Evolutionary conservation across 192 early-diverging fungal genomes (phyloP), one percentile per base, ranked within the genome.

Genomic region (Chytriomyces sp.): DNA sequence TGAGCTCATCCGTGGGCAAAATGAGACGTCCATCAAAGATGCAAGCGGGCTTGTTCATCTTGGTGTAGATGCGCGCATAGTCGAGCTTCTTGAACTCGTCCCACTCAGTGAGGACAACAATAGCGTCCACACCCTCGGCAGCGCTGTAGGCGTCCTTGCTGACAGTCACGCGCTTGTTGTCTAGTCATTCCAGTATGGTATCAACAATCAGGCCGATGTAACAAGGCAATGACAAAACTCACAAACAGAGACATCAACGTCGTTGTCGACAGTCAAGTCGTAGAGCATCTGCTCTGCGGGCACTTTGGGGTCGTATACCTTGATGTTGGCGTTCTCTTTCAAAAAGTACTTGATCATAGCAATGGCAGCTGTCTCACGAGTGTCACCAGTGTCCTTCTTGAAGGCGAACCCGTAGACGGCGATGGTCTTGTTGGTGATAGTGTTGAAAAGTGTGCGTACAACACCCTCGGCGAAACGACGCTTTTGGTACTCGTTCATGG

Each of bases 361-460:
- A 41, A 93, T 94, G 19, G 95, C 94, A 32, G 95, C 91, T 33
- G 92, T 91, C 81, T 96, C 93, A 59, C 95, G 86, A 32, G 95
- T 92, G 81, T 97, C 95, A 66, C 92, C 92, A 30, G 94, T 97
- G 74, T 94, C 91, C 79, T 92, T 93, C 84, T 97, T 97, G 85
- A 93, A 97, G 0, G 95, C 93, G 80, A 97, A 97, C 5, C 95
- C 95, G 55, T 93, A 83, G 26, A 93, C 77, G 2, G 91, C 90
- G 64, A 97, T 83, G 56, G 82, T 85, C 80, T 90, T 93, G 76
- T 91, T 86, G 25, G 89, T 86, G 71, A 95, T 87, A 25, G 90
- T 91, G 80, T 91, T 90, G 77, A 92, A 92, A 2, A 93, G 82
- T 12, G 79, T 84, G 3, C 86, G 81, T 28, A 92, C 87, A 72